Evolutionary conservation across 1,139 yeast genomes (phyloP).

Genomic region (Suhomyces choctaworum): DNA sequence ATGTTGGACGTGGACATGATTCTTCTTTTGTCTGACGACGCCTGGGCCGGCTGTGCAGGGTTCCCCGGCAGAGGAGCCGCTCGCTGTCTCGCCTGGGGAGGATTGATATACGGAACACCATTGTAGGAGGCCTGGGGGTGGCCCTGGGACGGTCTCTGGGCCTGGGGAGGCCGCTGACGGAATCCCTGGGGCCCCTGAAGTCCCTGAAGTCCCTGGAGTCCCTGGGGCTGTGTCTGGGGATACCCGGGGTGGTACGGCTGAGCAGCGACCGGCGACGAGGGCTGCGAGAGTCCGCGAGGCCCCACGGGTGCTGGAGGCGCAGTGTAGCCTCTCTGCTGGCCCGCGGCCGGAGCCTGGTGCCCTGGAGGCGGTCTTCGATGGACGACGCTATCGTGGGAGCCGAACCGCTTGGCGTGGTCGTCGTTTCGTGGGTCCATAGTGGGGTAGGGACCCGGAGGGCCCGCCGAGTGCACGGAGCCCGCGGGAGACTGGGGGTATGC

Average conservation of each 20-base stretch:
- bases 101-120: neutral
- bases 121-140: neutral
- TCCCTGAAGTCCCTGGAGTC: neutral
- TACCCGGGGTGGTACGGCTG: neutral
- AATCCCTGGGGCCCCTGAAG: neutral
- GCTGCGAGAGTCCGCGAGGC: neutral
- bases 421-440: conserved; percentile 3
- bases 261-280: neutral
- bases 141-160: neutral
- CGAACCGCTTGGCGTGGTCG: conserved; percentile 2
- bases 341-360: neutral
- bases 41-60: conserved; percentile 2
- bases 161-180: no score
- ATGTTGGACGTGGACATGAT: conserved; percentile 18
- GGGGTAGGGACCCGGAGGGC: neutral
- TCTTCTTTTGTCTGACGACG: conserved; percentile 13
- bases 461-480: neutral
- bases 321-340: neutral
- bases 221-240: neutral
- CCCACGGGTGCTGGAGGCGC: conserved; percentile 1
- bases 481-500: neutral
- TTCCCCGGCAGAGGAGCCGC: conserved; percentile 1
- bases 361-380: neutral
- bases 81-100: conserved; percentile 2
- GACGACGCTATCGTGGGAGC: conserved; percentile 5